Evolutionary conservation across 169 alveolate genomes (phyloP).

Genomic region (Neospora caninum): DNA sequence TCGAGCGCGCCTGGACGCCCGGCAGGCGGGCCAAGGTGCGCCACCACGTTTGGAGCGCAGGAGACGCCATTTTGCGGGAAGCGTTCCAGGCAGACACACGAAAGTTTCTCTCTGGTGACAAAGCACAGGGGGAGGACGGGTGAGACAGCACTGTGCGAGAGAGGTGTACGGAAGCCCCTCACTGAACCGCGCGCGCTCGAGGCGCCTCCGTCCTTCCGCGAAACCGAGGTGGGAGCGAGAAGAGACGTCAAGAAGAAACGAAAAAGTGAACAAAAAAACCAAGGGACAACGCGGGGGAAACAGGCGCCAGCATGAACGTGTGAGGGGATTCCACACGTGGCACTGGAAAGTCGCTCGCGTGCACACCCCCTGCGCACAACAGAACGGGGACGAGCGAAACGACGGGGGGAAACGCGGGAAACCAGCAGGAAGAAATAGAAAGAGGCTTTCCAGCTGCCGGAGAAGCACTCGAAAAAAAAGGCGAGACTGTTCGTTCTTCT

Average conservation of each 20-base stretch:
- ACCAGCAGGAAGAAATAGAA: background rate
- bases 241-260: background rate
- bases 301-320: background rate
- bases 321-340: background rate
- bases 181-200: background rate
- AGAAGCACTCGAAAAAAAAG: background rate
- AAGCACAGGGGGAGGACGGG: background rate
- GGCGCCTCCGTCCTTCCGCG: background rate
- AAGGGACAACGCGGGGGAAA: no score
- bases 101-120: background rate
- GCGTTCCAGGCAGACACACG: background rate
- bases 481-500: background rate
- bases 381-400: background rate
- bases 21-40: background rate
- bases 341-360: background rate
- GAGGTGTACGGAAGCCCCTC: background rate
- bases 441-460: background rate
- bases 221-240: no score
- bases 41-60: background rate
- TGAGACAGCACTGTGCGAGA: background rate
- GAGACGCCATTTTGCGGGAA: background rate
- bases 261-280: background rate
- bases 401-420: background rate
- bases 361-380: background rate
- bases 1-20: background rate